A percentile compares a stretch with the other conserved stretches of the same genome.
Conservation (phyloP, 2,329 filamentous ascomycete genomes). For the Hymenoscyphus occultus region DNA sequence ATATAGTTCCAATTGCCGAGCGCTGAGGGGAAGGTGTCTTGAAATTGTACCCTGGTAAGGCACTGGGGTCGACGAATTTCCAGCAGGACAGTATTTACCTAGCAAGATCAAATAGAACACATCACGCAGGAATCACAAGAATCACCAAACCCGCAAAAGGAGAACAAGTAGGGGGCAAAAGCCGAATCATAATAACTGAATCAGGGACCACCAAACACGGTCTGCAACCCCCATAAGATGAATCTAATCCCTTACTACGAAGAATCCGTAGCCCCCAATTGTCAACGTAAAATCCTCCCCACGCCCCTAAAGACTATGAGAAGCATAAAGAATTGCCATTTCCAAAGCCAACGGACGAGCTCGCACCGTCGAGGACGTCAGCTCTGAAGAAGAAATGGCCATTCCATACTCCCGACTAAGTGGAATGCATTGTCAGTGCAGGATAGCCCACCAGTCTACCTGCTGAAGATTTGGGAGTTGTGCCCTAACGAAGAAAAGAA, state of each 20-base stretch:
- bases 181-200: constrained; percentile 8
- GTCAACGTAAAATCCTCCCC: neutral
- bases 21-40: too few species aligned
- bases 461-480: constrained; percentile 10
- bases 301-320: neutral
- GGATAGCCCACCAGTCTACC: constrained; percentile 9
- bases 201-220: neutral
- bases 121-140: neutral
- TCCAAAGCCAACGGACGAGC: constrained; percentile 7
- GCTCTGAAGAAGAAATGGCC: neutral
- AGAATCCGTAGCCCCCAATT: constrained; percentile 2
- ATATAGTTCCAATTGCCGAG: too few species aligned
- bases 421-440: constrained; percentile 1
- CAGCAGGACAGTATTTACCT: too few species aligned
- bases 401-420: constrained; percentile 7
- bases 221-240: constrained; percentile 9
- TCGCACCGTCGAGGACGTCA: constrained; percentile 6
- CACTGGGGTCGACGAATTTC: too few species aligned
- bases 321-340: neutral
- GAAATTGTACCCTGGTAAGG: too few species aligned
- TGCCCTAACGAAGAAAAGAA: neutral
- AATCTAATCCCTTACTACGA: neutral
- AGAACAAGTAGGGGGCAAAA: constrained; percentile 10
- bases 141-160: neutral
- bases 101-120: too few species aligned